Base-by-base conservation (phyloP, 2,329 filamentous ascomycete species). In the Aspergillus spinulosporus region DNA sequence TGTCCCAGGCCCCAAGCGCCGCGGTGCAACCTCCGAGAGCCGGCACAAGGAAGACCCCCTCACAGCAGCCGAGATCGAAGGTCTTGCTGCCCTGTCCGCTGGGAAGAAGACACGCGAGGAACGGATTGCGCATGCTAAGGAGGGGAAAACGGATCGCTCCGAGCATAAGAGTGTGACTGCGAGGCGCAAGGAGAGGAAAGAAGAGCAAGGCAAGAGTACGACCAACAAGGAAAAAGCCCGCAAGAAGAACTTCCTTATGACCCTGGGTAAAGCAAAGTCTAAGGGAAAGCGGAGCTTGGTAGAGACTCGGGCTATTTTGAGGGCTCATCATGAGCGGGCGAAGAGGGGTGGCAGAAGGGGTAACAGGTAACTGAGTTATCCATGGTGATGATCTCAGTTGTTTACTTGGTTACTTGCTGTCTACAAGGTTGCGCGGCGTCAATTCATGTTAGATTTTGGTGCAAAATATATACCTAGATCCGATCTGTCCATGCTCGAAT, bases 211-310 rank as follows among this genome's bases (percentile, higher is more conserved):
- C 68, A 97, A 97, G 86, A 96, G 90, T 72, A 92, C 91, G 37
- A 97, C 93, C 63, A 99, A 99, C 77, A 90, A 89, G 78, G 94
- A 99, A 80, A 99, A 99, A 84, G 86, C 89, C 42, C 82, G 93
- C 65, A 91, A 90, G 83, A 99, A 99, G 89, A 99, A 99, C 75
- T 96, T 99, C 77, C 73, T 99, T 67, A 99, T 99, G 94, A 97
- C 93, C 39, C 77, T 99, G 58, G 90, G 93, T 58, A 97, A 99
- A 81, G 94, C 94, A 8, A 95, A 94, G 82, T 84, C 83, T 64
- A 99, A 97, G 82, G 88, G 94, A 69, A 97, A 97, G 87, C 84
- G 92, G 69, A 96, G 91, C 83, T 78, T 99, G 74, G 85, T 90
- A 9, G 88, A 97, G 76, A 92, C 91, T 62, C 85, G 84, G 69